Conservation (phyloP, 2,329 filamentous ascomycete species). For the Aotearoamyces nothofagi region DNA sequence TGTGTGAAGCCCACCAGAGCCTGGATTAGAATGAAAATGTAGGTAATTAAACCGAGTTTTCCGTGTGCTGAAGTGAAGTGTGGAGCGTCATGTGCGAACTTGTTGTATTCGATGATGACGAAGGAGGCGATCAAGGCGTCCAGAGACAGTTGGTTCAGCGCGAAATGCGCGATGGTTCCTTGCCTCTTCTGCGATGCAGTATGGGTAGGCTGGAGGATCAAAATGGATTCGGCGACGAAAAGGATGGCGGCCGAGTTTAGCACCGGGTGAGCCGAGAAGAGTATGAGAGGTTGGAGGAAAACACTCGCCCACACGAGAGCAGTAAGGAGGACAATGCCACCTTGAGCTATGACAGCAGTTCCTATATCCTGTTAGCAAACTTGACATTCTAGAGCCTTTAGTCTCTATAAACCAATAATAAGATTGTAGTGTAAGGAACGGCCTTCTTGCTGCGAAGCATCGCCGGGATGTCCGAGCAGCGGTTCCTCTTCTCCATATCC, state of each 20-base stretch:
- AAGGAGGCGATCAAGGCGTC: conserved; percentile 43
- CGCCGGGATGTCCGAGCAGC: conserved; percentile 54
- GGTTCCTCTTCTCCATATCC: conserved; percentile 48
- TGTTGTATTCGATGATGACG: conserved; percentile 70
- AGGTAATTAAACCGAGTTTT: conserved; percentile 65
- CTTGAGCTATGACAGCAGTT: conserved; percentile 68
- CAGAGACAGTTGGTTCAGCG: conserved; percentile 47
- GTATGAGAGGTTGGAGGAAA: conserved; percentile 52
- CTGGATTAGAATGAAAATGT: conserved; percentile 56
- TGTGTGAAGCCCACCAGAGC: conserved; percentile 69
- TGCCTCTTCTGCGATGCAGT: conserved; percentile 56
- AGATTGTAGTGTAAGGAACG: conserved; percentile 56
- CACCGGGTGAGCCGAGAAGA: conserved; percentile 84
- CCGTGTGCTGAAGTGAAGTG: conserved; percentile 76
- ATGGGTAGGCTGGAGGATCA: conserved; percentile 78
- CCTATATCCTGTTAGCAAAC: conserved; percentile 39
- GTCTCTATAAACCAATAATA: conserved; percentile 46
- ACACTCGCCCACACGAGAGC: conserved; percentile 67
- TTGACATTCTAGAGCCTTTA: no score
- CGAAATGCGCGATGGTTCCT: conserved; percentile 48
- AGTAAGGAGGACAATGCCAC: conserved; percentile 59
- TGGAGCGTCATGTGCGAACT: conserved; percentile 45
- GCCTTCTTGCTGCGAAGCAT: conserved; percentile 53
- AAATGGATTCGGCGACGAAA: conserved; percentile 62
- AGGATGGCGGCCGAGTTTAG: conserved; percentile 52